Evolutionary conservation across 2,329 filamentous ascomycete species (phyloP).

Genomic region (Epichloe coenophiala): DNA sequence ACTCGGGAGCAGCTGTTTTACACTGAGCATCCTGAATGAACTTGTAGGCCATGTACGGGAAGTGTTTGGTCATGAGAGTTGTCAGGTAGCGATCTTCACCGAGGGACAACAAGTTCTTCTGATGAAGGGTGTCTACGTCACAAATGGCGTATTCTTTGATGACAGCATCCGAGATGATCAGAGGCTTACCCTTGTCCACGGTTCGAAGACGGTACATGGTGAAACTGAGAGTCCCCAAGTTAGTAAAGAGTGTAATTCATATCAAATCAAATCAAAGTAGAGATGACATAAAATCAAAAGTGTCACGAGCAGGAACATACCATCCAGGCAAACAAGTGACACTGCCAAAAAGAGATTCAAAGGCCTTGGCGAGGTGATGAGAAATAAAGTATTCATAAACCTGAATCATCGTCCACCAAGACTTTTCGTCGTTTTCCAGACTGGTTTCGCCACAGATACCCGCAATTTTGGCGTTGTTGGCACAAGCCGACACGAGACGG

Average conservation of each 20-base stretch:
- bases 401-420: conserved; percentile 99
- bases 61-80: conserved; percentile 96
- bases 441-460: conserved; percentile 97
- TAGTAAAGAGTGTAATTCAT: too few relatives aligned
- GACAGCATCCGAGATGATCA: conserved; percentile 83
- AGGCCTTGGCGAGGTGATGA: conserved; percentile 90
- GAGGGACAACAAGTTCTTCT: conserved; percentile 89
- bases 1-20: conserved; percentile 84
- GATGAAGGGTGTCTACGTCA: conserved; percentile 84
- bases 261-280: too few relatives aligned
- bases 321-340: conserved; percentile 98
- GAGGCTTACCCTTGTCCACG: conserved; percentile 81
- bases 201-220: conserved; percentile 96
- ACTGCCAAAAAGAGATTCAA: conserved; percentile 93
- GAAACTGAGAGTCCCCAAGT: conserved; percentile 52
- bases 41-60: conserved; percentile 91
- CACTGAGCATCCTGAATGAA: conserved; percentile 90
- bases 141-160: conserved; percentile 82
- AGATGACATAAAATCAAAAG: neutral
- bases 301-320: conserved; percentile 42
- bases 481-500: conserved; percentile 79
- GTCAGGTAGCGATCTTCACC: conserved; percentile 97
- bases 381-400: conserved; percentile 99
- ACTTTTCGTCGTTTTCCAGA: conserved; percentile 85
- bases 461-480: conserved; percentile 88